Percentiles rank a stretch among this genome's conserved stretches.
These are phyloP conservation scores for Anthostomella pinea DNA, from an alignment of 2,329 filamentous ascomycete species.

Conservation along the genomic window DNA sequence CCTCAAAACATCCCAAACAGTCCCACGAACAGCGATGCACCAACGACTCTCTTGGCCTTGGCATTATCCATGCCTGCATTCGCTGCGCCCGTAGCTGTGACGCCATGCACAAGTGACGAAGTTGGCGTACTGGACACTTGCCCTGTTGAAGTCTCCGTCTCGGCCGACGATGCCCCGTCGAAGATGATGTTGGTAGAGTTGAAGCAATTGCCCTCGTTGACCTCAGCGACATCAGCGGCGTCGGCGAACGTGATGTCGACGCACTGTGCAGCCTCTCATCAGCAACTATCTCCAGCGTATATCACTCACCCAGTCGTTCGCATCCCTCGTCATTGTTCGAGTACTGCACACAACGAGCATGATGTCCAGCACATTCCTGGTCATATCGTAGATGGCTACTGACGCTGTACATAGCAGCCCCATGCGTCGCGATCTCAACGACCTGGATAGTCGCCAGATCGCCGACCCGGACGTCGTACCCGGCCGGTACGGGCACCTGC, in stretches of 20 bases:
- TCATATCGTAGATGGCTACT: conserved; percentile 27
- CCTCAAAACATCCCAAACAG: no score
- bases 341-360: no score
- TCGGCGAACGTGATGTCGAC: conserved; percentile 7
- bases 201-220: conserved; percentile 48
- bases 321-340: no score
- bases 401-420: conserved; percentile 65
- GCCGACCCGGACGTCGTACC: conserved; percentile 56
- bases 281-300: background rate
- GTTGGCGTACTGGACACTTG: no score
- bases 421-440: conserved; percentile 65
- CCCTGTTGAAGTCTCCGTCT: no score
- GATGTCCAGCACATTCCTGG: background rate
- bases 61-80: no score
- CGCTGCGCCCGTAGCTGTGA: no score
- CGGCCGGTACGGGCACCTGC: conserved; percentile 63
- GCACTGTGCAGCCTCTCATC: conserved; percentile 1
- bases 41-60: no score
- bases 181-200: conserved; percentile 59
- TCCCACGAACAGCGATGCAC: no score
- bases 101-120: no score
- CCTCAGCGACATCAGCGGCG: conserved; percentile 31
- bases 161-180: no score
- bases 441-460: conserved; percentile 72
- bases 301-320: background rate